Percentiles rank a stretch among this genome's conserved stretches.
These are phyloP conservation scores for Brassica carinata DNA, from an alignment of 345 rosid species.

Conservation along the genomic window DNA sequence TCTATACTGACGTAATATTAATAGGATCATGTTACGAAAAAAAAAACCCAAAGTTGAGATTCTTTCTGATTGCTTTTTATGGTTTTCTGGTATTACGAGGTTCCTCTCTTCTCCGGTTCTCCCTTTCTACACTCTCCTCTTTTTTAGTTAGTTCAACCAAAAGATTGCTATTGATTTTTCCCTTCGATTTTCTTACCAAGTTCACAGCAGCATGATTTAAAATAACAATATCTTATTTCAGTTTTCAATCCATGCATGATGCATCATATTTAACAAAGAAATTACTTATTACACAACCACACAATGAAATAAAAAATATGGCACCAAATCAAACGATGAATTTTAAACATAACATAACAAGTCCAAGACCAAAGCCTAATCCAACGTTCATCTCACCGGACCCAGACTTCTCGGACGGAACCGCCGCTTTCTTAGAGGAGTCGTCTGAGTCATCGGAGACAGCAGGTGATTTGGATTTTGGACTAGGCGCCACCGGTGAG, in stretches of 20 bases:
- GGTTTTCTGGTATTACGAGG: too few species aligned
- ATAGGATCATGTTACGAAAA: too few species aligned
- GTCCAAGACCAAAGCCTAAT: conserved; percentile 51
- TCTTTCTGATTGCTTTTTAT: too few species aligned
- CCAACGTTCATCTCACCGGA: conserved; percentile 44
- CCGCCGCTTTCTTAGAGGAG: conserved; percentile 36
- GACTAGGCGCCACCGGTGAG: conserved; percentile 47
- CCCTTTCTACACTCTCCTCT: too few species aligned
- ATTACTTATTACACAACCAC: conserved; percentile 16
- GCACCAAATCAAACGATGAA: conserved; percentile 38
- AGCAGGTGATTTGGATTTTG: conserved; percentile 26
- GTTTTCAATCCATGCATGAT: conserved; percentile 2
- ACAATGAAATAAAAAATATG: background rate
- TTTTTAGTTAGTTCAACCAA: too few species aligned
- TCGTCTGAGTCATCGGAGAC: conserved; percentile 8
- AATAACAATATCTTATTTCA: background rate
- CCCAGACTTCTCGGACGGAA: conserved; percentile 32
- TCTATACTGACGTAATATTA: too few species aligned
- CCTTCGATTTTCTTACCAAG: background rate
- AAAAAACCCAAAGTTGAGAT: too few species aligned
- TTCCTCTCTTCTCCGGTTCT: too few species aligned
- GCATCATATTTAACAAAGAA: background rate
- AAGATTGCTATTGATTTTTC: background rate
- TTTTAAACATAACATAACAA: conserved; percentile 57
- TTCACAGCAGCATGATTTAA: background rate